A percentile compares a stretch with the other conserved stretches of the same genome.
phyloP scores from a whole-genome alignment of 2,329 filamentous ascomycete genomes.

The Fusarium nematophilum region DNA sequence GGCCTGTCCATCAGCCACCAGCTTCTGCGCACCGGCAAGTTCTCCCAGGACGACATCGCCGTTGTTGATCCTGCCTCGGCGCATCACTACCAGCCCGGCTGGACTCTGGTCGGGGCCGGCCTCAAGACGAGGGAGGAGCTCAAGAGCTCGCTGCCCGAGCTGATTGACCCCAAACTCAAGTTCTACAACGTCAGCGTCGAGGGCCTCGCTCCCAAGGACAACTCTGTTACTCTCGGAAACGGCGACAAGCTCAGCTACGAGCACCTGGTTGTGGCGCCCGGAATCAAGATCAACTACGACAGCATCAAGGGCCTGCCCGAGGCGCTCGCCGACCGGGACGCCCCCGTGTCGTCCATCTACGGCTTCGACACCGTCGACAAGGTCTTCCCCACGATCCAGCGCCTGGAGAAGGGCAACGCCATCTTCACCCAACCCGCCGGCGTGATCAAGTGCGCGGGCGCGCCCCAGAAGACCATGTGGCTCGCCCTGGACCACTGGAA shows the following conservation, averaged over 20 bases:
- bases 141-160: slow-evolving; percentile 58
- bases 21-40: slow-evolving; percentile 69
- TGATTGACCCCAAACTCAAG: slow-evolving; percentile 70
- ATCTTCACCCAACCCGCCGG: slow-evolving; percentile 71
- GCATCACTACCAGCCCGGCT: slow-evolving; percentile 77
- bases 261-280: slow-evolving; percentile 72
- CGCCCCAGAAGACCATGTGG: slow-evolving; percentile 73
- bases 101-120: slow-evolving; percentile 75
- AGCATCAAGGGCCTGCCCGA: slow-evolving; percentile 67
- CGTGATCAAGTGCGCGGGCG: slow-evolving; percentile 70
- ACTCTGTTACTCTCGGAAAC: slow-evolving; percentile 64
- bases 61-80: slow-evolving; percentile 70
- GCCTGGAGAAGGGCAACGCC: slow-evolving; percentile 61
- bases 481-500: slow-evolving; percentile 70
- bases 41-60: slow-evolving; percentile 70
- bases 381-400: slow-evolving; percentile 60
- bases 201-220: slow-evolving; percentile 65
- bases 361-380: slow-evolving; percentile 67
- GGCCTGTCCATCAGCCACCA: slow-evolving; percentile 75
- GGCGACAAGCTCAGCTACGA: slow-evolving; percentile 70
- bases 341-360: slow-evolving; percentile 67
- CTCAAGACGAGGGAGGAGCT: slow-evolving; percentile 72
- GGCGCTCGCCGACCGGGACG: slow-evolving; percentile 60
- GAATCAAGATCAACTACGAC: slow-evolving; percentile 62
- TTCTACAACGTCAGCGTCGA: slow-evolving; percentile 66